Percentiles rank a stretch among this genome's conserved stretches.
Conservation (phyloP, 805 yeast genomes). For the Myxozyma sirexii region DNA sequence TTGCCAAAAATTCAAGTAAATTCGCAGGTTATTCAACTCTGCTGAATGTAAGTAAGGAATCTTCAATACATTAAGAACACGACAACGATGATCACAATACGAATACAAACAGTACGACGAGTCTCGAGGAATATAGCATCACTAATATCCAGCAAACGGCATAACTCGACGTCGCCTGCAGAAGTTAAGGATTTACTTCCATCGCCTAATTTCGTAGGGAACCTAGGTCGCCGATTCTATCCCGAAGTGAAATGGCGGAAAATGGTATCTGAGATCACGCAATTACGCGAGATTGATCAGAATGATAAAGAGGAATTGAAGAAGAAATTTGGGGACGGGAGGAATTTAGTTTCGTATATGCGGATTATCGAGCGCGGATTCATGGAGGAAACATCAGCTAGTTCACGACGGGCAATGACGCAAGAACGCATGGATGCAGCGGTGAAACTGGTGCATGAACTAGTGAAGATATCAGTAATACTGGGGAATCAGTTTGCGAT, state of each 20-base stretch:
- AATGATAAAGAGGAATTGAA: conserved; percentile 1
- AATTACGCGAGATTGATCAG: background rate
- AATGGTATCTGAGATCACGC: conserved; percentile 3
- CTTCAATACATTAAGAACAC: too few relatives aligned
- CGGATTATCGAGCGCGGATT: conserved; percentile 24
- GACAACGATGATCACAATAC: too few relatives aligned
- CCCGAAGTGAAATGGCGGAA: conserved; percentile 3
- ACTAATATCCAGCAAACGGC: too few relatives aligned
- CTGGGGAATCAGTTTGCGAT: conserved; percentile 8
- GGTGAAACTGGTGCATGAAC: background rate
- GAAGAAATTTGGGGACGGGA: conserved; percentile 18
- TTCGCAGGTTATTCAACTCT: too few relatives aligned
- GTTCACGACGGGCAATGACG: background rate
- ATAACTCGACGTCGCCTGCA: too few relatives aligned
- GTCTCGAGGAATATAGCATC: too few relatives aligned
- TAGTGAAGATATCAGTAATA: background rate
- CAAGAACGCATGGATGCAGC: background rate
- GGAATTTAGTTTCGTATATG: conserved; percentile 14
- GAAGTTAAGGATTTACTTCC: too few relatives aligned
- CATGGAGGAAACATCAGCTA: conserved; percentile 9
- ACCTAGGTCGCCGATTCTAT: conserved; percentile 4
- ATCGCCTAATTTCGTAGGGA: background rate
- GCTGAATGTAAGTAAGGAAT: too few relatives aligned
- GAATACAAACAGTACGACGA: too few relatives aligned
- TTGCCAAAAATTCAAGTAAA: too few relatives aligned